phyloP scores from a whole-genome alignment of 2,329 filamentous ascomycete genomes.

The Aspergillus sp. region DNA sequence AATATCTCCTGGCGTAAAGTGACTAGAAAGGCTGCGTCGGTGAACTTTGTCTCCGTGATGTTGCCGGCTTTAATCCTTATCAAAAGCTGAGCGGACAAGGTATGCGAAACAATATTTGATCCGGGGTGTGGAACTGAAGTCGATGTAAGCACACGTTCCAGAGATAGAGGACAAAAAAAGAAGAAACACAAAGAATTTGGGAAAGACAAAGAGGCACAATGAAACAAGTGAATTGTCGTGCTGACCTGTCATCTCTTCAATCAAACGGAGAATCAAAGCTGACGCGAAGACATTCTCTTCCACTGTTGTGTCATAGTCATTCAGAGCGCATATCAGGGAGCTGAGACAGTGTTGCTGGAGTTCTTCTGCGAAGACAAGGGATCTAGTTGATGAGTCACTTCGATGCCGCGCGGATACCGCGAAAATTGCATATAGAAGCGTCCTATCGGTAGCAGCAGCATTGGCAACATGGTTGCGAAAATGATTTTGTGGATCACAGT shows the following conservation, averaged over 20 bases:
- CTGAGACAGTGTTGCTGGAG: conserved; percentile 3
- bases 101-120: not conserved
- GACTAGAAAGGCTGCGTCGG: conserved; percentile 4
- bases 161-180: no score
- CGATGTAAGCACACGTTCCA: no score
- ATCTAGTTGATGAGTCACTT: not conserved
- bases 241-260: conserved; percentile 5
- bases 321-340: not conserved
- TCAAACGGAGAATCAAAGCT: conserved; percentile 2
- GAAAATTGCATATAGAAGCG: conserved; percentile 3
- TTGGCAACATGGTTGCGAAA: not conserved
- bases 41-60: conserved; percentile 1
- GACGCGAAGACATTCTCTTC: conserved; percentile 4
- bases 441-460: not conserved
- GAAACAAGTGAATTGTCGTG: not conserved
- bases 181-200: not conserved
- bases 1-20: conserved; percentile 4
- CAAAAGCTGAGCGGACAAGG: not conserved
- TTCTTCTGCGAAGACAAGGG: not conserved
- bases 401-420: conserved; percentile 5
- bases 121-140: not conserved
- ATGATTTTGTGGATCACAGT: conserved; percentile 1
- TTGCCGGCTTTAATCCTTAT: not conserved
- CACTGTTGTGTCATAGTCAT: not conserved
- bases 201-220: not conserved